Evolutionary conservation across 306 rosid genomes (phyloP).

Genomic region (Geum urbanum): DNA sequence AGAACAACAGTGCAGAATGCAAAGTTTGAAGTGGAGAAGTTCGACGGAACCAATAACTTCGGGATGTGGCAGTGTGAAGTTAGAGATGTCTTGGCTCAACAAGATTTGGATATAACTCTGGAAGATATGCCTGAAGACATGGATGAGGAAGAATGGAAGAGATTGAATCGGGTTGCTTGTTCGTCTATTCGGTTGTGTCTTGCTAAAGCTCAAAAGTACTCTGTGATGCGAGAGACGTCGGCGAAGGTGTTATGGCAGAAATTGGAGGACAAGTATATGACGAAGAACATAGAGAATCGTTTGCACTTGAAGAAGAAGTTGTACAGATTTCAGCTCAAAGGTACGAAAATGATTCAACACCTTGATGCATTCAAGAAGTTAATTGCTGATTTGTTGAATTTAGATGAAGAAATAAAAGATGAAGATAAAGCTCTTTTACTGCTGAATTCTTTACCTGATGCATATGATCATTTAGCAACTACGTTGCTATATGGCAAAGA

Average conservation of each 20-base stretch:
- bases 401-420: not conserved
- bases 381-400: not conserved
- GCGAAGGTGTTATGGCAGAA: not conserved
- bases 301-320: not conserved
- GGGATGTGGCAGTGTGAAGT: not conserved
- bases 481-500: not conserved
- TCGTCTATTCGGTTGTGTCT: not conserved
- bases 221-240: not conserved
- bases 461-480: not conserved
- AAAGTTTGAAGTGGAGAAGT: constrained; percentile 6
- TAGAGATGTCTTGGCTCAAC: not conserved
- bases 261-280: not conserved
- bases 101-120: not conserved
- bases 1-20: not conserved
- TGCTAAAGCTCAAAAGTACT: not conserved
- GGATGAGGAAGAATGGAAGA: not conserved
- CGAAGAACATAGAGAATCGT: not conserved
- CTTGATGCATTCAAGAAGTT: not conserved
- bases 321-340: not conserved
- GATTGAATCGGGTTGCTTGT: not conserved
- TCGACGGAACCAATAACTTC: not conserved
- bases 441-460: not conserved
- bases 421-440: not conserved
- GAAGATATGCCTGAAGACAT: not conserved
- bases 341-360: not conserved